phyloP scores from a whole-genome alignment of 2,329 filamentous ascomycete genomes.

The Neonectria hederae region DNA sequence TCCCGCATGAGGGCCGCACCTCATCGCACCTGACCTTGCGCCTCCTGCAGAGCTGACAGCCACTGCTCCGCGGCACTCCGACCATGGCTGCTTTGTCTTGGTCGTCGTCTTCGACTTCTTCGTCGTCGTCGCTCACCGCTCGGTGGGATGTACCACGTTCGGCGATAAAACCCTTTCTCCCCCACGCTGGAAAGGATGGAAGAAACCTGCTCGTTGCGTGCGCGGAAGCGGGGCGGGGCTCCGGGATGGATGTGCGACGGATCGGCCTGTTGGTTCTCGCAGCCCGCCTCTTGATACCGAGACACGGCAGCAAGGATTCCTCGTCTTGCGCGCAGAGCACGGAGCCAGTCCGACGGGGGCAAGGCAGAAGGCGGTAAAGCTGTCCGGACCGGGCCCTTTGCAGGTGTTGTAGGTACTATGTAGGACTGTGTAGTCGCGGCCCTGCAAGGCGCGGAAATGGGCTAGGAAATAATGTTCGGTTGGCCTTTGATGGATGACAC shows the following conservation, averaged over 20 bases:
- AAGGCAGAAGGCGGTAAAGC: constrained; percentile 14
- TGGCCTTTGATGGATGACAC: neutral
- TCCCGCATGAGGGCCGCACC: constrained; percentile 51
- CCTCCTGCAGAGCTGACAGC: constrained; percentile 53
- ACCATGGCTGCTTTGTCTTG: constrained; percentile 44
- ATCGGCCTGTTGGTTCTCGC: constrained; percentile 10
- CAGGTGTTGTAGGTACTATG: constrained; percentile 1
- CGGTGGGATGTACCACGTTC: constrained; percentile 32
- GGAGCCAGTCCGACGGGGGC: neutral
- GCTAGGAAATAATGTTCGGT: constrained; percentile 7
- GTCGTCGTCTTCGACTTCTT: neutral
- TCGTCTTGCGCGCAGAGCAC: neutral
- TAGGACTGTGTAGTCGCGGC: neutral
- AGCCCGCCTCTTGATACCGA: constrained; percentile 4
- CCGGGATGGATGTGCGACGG: constrained; percentile 12
- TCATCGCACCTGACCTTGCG: constrained; percentile 58
- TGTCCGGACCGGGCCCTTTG: constrained; percentile 3
- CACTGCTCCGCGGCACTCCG: constrained; percentile 50
- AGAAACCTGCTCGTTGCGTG: constrained; percentile 8
- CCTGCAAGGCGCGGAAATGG: constrained; percentile 4
- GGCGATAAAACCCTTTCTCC: constrained; percentile 31
- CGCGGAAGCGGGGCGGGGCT: constrained; percentile 18
- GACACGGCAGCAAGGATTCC: constrained; percentile 7
- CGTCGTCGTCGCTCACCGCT: constrained; percentile 34
- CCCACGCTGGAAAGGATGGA: constrained; percentile 15